phyloP scores from a whole-genome alignment of 225 moss, liverwort and hornwort genomes.

The Physcomitrium patens region DNA sequence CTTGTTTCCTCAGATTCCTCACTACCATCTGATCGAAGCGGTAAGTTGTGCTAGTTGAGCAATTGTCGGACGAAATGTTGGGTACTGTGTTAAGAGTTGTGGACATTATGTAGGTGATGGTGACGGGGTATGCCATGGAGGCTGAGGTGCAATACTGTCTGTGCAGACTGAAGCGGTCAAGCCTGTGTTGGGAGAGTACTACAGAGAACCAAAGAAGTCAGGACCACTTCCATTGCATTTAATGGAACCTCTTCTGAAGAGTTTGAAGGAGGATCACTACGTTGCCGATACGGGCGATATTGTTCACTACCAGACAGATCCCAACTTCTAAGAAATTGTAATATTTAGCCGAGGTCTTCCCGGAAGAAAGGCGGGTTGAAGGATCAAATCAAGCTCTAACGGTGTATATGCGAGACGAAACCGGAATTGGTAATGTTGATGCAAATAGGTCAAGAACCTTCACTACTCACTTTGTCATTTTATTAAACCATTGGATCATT shows the following conservation, averaged over 20 bases:
- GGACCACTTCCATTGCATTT: constrained; percentile 78
- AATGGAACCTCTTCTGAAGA: constrained; percentile 55
- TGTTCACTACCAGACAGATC: constrained; percentile 67
- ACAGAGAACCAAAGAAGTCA: constrained; percentile 80
- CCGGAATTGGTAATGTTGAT: too few species aligned
- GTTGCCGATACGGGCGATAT: constrained; percentile 75
- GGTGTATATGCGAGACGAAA: too few species aligned
- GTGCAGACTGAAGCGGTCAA: constrained; percentile 84
- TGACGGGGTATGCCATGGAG: not conserved
- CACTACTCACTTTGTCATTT: too few species aligned
- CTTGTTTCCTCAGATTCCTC: constrained; percentile 95
- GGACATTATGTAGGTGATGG: too few species aligned
- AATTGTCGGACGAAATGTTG: too few species aligned
- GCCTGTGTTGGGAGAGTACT: constrained; percentile 83
- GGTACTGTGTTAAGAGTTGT: too few species aligned
- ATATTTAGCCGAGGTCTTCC: too few species aligned
- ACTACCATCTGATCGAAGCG: constrained; percentile 85
- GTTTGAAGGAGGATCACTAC: constrained; percentile 72
- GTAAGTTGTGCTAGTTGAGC: constrained; percentile 21
- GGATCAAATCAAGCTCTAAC: too few species aligned
- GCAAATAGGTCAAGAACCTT: too few species aligned
- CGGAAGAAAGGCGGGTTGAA: too few species aligned
- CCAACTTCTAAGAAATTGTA: constrained; percentile 24
- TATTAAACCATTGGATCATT: too few species aligned
- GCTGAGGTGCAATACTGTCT: not conserved